phyloP scores from a whole-genome alignment of 495 filamentous ascomycete genomes.

The Lasiosphaeria ovina region DNA sequence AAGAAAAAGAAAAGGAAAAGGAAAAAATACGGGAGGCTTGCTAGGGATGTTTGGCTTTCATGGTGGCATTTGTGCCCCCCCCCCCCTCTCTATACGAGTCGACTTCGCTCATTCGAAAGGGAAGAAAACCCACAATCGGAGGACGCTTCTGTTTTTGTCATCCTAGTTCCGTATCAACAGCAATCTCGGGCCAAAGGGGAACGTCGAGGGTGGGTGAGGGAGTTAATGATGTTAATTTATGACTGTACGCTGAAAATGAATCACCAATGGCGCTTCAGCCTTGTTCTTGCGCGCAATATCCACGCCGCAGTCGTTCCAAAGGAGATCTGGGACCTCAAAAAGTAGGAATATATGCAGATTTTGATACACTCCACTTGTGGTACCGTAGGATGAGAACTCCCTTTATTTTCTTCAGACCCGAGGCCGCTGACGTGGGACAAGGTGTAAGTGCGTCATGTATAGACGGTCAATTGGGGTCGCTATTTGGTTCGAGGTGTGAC shows the following conservation, averaged over 20 bases:
- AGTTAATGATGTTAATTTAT: constrained; percentile 22
- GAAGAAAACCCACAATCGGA: background rate
- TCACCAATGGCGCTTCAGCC: background rate
- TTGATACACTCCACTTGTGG: too few relatives aligned
- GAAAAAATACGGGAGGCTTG: too few relatives aligned
- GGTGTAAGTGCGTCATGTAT: too few relatives aligned
- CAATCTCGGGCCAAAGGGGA: background rate
- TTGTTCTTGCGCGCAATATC: background rate
- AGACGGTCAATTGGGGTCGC: background rate
- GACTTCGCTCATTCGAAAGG: background rate
- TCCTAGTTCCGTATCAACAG: background rate
- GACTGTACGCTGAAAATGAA: constrained; percentile 29
- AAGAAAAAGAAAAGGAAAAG: too few relatives aligned
- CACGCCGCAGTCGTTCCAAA: background rate
- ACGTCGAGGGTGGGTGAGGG: background rate
- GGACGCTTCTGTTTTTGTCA: background rate
- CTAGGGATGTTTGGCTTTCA: too few relatives aligned
- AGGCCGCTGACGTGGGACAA: too few relatives aligned
- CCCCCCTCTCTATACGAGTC: too few relatives aligned
- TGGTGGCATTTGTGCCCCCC: too few relatives aligned
- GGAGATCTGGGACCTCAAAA: too few relatives aligned
- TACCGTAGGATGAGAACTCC: too few relatives aligned
- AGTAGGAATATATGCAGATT: too few relatives aligned
- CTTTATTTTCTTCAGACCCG: too few relatives aligned
- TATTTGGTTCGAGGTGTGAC: background rate